Percentiles rank a stretch among this genome's conserved stretches.
phyloP scores from a whole-genome alignment of 1,284 basidiomycete genomes.

The Moniliophthora roreri region DNA sequence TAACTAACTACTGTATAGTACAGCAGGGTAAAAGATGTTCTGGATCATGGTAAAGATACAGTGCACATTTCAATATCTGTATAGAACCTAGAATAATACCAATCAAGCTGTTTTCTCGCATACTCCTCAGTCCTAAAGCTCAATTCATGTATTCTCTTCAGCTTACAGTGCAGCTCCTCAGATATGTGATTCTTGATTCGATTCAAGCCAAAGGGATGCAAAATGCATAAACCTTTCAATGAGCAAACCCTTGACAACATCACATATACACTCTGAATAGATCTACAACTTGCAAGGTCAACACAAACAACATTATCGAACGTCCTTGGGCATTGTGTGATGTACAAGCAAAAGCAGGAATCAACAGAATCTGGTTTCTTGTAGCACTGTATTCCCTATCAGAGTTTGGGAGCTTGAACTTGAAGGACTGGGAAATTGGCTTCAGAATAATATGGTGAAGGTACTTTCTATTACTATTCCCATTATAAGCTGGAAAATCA shows the following conservation, averaged over 20 bases:
- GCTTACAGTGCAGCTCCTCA: slow-evolving; percentile 10
- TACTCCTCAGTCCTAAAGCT: too few species aligned
- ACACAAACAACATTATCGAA: slow-evolving; percentile 16
- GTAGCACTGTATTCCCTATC: slow-evolving; percentile 10
- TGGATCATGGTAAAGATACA: too few species aligned
- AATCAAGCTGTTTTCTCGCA: too few species aligned
- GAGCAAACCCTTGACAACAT: not conserved
- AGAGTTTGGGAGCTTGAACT: slow-evolving; percentile 11
- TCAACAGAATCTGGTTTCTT: slow-evolving; percentile 19
- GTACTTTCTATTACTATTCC: not conserved
- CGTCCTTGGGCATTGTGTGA: slow-evolving; percentile 24
- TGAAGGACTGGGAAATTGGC: slow-evolving; percentile 1
- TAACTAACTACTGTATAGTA: too few species aligned
- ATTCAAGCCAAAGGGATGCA: slow-evolving; percentile 6
- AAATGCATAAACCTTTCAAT: slow-evolving; percentile 11
- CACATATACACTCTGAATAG: slow-evolving; percentile 14
- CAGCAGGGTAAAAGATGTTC: too few species aligned
- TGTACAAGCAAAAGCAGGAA: slow-evolving; percentile 21
- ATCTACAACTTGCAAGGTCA: slow-evolving; percentile 19
- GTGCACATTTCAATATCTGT: too few species aligned
- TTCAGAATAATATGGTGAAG: slow-evolving; percentile 12
- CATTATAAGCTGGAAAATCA: slow-evolving; percentile 14
- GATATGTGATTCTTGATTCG: slow-evolving; percentile 15
- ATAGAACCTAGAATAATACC: too few species aligned
- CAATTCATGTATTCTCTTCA: not conserved